Base-by-base conservation (phyloP, 768 basidiomycete genomes). In the Termitomyces sp. region DNA sequence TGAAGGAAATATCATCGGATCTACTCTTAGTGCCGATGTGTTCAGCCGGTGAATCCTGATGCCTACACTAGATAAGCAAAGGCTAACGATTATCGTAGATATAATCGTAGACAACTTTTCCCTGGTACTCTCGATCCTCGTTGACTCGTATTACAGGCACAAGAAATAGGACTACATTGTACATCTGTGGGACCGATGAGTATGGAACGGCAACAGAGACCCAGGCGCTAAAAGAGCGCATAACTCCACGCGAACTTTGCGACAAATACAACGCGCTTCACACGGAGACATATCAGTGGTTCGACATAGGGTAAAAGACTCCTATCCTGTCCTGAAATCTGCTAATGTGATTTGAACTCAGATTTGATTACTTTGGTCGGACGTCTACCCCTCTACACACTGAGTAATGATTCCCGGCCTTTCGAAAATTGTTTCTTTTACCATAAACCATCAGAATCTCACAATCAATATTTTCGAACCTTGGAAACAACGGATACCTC, bases 201-300 rank as follows among this genome's bases (percentile, higher is more conserved):
- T 99, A 99, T 66, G 97, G 97, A n/a, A 99, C 97, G 7, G 96
- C 97, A 0, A 97, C 97, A 0, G 97, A 99, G 77, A 98, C 95
- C 2, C 95, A 97, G 71, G 96, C 97, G 3, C 71, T 93, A 58
- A 93, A 94, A 67, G 93, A 96, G 68, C 84, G 86, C 0, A 70
- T 94, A 40, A 85, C 90, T 11, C 90, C 94, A 0, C 77, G 76
- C 60, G 83, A 86, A 63, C 78, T 98, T 2, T 97, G 94, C 70
- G 90, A 94, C 72, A 94, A 95, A 73, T 98, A 98, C 70, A 75
- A 95, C 66, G 77, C 79, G 18, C 76, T 98, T 16, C 97, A 98
- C 63, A 86, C 85, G 61, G 92, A 93, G 62, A 93, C 94, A 5
- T 99, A 98, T 73, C 81, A 92, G 66, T 98, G 97, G 97, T 99